Evolutionary conservation across 2,329 filamentous ascomycete genomes (phyloP).

Genomic region (Trichoderma guizhouense): DNA sequence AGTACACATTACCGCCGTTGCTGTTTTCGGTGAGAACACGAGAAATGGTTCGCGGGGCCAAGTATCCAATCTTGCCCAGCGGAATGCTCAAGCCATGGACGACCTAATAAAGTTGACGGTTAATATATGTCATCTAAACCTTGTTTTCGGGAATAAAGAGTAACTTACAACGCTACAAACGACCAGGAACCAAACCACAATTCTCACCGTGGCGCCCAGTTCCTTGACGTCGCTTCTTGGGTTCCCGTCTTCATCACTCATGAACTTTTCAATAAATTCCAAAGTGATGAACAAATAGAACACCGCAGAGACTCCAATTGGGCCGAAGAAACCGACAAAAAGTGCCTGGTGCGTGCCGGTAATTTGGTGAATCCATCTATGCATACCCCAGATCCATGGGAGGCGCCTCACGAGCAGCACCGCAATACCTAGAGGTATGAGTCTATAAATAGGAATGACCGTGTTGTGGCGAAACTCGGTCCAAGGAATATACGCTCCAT

Average conservation of each 20-base stretch:
- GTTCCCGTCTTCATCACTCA: slow-evolving; percentile 55
- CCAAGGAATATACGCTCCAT: slow-evolving; percentile 84
- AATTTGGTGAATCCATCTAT: slow-evolving; percentile 76
- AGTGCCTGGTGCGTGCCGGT: slow-evolving; percentile 69
- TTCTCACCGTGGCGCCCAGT: slow-evolving; percentile 62
- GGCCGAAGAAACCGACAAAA: slow-evolving; percentile 91
- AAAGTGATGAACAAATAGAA: slow-evolving; percentile 83
- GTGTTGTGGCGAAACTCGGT: slow-evolving; percentile 60
- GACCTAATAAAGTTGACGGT: slow-evolving; percentile 44
- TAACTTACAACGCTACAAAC: slow-evolving; percentile 75
- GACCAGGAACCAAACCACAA: slow-evolving; percentile 83
- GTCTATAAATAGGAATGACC: slow-evolving; percentile 69
- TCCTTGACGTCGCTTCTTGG: slow-evolving; percentile 62
- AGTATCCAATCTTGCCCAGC: slow-evolving; percentile 62
- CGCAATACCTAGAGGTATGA: slow-evolving; percentile 70
- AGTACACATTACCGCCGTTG: slow-evolving; percentile 14
- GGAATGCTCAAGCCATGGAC: slow-evolving; percentile 83
- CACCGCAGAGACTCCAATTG: slow-evolving; percentile 84
- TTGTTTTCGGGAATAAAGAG: background rate
- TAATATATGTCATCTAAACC: background rate
- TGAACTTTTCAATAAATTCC: slow-evolving; percentile 61
- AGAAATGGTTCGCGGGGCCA: slow-evolving; percentile 59
- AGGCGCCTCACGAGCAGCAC: slow-evolving; percentile 75
- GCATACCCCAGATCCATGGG: slow-evolving; percentile 70
- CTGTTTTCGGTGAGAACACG: slow-evolving; percentile 28